Evolutionary conservation across 2,329 filamentous ascomycete genomes (phyloP), one percentile per base, ranked within the genome.

Genomic region (Ophiosphaerella herpotricha): DNA sequence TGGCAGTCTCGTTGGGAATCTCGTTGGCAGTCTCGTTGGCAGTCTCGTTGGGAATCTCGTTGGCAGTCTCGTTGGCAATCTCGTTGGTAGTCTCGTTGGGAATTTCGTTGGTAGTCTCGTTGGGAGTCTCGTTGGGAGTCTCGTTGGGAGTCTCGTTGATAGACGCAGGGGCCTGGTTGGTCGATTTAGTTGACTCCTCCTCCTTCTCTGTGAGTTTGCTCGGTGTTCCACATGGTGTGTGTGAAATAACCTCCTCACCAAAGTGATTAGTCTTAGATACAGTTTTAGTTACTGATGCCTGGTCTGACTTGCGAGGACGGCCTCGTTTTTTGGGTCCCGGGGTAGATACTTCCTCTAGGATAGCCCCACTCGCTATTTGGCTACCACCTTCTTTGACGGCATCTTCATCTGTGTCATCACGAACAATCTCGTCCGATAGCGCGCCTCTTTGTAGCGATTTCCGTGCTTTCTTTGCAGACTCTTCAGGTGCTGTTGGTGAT

Each of bases 401-500:
- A 12, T 58, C 53, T 9, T 54, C 54, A 5, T 65, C 60, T 2
- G 52, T 48, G 14, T 61, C 53, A 23, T 60, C 57, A 9, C 29
- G 54, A 4, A 64, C 42, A 33, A 64, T 49, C 24, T 59, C 61
- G 24, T 56, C 60, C 7, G 54, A 62, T 16, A 63, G 31, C 7
- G 43, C 55, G 32, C 60, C 61, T 46, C 60, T 64, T 14, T 57
- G 57, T 21, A 57, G 49, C 11, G 52, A 46, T 21, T 52, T 46
- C 4, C 53, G 52, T 21, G 46, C 53, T 31, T 53, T 53, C 41
- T 47, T 58, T 5, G 52, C 39, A 26, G 52, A 40, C 9, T 57
- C 52, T 2, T 53, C 39, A 2, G 47, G 23, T 23, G 51, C 44
- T 12, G 46, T 36, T 13, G 33, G 49, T 34, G 44, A 42, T 40